Evolutionary conservation across 148 eudicot genomes (phyloP), one percentile per base, ranked within the genome.

Genomic region (Amaranthus palmeri): DNA sequence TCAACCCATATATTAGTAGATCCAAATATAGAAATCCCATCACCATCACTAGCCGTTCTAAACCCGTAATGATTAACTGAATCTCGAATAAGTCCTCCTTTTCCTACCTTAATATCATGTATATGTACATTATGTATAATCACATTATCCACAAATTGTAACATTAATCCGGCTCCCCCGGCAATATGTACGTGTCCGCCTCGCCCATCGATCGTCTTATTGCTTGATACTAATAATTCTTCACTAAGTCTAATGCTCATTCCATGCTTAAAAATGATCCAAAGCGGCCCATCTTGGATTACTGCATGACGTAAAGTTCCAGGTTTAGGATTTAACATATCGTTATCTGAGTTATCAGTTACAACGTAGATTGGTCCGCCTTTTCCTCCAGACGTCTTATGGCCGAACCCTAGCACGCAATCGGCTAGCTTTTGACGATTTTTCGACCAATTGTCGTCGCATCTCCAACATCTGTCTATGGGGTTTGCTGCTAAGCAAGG

Each of bases 391-490:
- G 62, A 73, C 40, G 87, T 69, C 64, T 78, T 69, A 69, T 74
- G 78, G 15, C 89, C 89, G 66, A 86, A 86, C 4, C 89, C 89
- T 5, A 79, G 61, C 4, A 49, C 87, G 18, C 89, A 86, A 9
- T 70, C 66, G 25, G 85, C 85, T 51, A 86, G 75, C 81, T 53
- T 79, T 65, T 75, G 66, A 6, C 87, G 82, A 73, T 84, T 65
- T 6, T 55, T 61, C 9, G 72, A 61, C 87, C 87, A 86, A 68
- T 84, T 47, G 8, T 66, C 65, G 41, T 65, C 76, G 57, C 89
- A 86, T 59, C 89, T 71, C 89, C 89, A 86, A 59, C 89, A 86
- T 55, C 74, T 79, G 77, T 86, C 89, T 41, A 86, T 86, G 0
- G 89, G 89, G 76, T 86, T 84, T 2, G 83, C 61, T 13, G 89